phyloP scores from a whole-genome alignment of 164 flowering plant genomes.

The Dillenia suffruticosa region DNA sequence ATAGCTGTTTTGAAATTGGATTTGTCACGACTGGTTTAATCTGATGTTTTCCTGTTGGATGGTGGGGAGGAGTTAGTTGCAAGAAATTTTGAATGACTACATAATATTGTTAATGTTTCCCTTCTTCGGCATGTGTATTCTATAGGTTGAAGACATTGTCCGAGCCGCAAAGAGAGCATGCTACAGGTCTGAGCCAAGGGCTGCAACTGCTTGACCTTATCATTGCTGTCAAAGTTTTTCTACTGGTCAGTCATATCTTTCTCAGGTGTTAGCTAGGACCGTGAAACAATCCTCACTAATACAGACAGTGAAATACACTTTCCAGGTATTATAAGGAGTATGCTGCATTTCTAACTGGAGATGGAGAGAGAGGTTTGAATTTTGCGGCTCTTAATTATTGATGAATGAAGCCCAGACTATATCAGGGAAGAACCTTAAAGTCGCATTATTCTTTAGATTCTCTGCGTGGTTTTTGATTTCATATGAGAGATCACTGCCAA shows the following conservation, averaged over 20 bases:
- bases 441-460: no score
- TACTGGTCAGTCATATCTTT: background rate
- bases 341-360: background rate
- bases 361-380: no score
- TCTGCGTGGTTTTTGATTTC: no score
- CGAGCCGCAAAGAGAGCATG: constrained; percentile 59
- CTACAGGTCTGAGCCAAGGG: constrained; percentile 35
- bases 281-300: background rate
- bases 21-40: no score
- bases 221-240: background rate
- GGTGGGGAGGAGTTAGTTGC: background rate
- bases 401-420: no score
- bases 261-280: background rate
- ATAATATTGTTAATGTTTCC: background rate
- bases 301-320: background rate
- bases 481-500: no score
- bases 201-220: constrained; percentile 17
- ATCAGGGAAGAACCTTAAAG: no score
- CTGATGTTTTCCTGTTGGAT: no score
- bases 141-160: constrained; percentile 54
- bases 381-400: no score
- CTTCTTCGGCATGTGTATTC: background rate
- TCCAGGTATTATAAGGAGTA: background rate
- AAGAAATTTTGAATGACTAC: background rate
- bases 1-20: no score